phyloP scores from a whole-genome alignment of 2,329 filamentous ascomycete species.

The Verticillium tricorpus region DNA sequence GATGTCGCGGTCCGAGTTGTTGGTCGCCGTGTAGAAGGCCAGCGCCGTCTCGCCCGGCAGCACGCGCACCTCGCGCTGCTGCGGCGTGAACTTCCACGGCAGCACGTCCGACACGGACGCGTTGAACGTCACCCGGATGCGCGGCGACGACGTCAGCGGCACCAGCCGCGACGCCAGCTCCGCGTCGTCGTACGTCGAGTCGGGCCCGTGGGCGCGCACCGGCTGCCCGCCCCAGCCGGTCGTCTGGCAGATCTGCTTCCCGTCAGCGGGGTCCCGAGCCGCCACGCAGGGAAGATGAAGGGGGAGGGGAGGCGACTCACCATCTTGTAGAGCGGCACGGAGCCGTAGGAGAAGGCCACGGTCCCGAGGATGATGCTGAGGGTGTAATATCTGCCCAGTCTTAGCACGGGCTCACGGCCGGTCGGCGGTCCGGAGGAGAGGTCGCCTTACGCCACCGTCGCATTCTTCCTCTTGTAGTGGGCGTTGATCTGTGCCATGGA shows the following conservation, averaged over 20 bases:
- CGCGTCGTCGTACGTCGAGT: conserved; percentile 37
- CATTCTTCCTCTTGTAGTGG: conserved; percentile 63
- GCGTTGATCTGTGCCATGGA: conserved; percentile 60
- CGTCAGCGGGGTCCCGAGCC: conserved; percentile 7
- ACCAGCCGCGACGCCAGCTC: conserved; percentile 74
- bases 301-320: conserved; percentile 32
- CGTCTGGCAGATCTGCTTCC: conserved; percentile 68
- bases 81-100: conserved; percentile 95
- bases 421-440: background rate
- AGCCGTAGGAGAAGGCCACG: conserved; percentile 75
- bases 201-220: conserved; percentile 66
- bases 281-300: too few relatives aligned
- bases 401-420: conserved; percentile 11
- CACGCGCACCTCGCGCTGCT: conserved; percentile 94
- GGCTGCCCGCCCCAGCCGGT: conserved; percentile 93
- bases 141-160: conserved; percentile 74
- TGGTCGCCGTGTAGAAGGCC: conserved; percentile 96
- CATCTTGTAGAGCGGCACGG: conserved; percentile 85
- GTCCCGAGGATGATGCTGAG: conserved; percentile 75
- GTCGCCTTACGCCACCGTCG: conserved; percentile 44
- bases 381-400: conserved; percentile 59
- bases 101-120: conserved; percentile 91
- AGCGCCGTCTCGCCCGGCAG: conserved; percentile 94
- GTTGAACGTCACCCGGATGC: conserved; percentile 93
- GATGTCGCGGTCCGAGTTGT: conserved; percentile 84